Evolutionary conservation across 805 yeast genomes (phyloP).

Genomic region (Kodamaea neixiangensis): DNA sequence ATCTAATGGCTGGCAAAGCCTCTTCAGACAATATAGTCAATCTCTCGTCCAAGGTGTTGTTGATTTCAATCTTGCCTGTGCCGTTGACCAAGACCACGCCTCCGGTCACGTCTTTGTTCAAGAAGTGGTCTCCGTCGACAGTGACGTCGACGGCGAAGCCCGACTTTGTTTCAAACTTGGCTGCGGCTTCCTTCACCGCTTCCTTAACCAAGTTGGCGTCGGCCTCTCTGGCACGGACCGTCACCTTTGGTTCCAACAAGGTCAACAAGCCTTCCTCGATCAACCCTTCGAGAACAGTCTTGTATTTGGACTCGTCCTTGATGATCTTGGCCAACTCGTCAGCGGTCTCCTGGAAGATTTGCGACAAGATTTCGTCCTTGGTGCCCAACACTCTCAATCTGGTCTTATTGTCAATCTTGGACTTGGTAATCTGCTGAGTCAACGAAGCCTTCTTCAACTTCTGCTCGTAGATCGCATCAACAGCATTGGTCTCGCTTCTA

Average conservation of each 20-base stretch:
- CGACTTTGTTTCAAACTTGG: constrained; percentile 63
- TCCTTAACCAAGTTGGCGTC: constrained; percentile 64
- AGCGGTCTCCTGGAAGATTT: constrained; percentile 71
- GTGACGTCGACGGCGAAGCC: constrained; percentile 55
- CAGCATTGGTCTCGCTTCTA: constrained; percentile 85
- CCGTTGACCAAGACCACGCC: constrained; percentile 77
- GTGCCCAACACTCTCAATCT: constrained; percentile 87
- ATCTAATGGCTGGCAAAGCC: constrained; percentile 89
- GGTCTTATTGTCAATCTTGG: constrained; percentile 93
- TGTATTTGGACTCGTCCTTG: constrained; percentile 58
- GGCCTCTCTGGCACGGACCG: constrained; percentile 64
- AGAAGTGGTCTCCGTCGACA: constrained; percentile 56
- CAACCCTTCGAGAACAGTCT: constrained; percentile 69
- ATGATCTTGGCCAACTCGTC: constrained; percentile 59
- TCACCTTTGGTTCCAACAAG: constrained; percentile 68
- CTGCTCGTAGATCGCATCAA: constrained; percentile 76
- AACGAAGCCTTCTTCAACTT: constrained; percentile 88
- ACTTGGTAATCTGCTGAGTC: constrained; percentile 93
- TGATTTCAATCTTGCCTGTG: constrained; percentile 80
- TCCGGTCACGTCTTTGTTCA: constrained; percentile 73
- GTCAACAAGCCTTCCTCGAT: constrained; percentile 75
- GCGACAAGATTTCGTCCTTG: constrained; percentile 73
- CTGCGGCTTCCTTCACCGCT: constrained; percentile 61
- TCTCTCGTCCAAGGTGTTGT: constrained; percentile 95
- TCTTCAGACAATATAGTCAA: constrained; percentile 76